phyloP scores from a whole-genome alignment of 192 early-diverging fungal genomes.

The Umbelopsis sp. region DNA sequence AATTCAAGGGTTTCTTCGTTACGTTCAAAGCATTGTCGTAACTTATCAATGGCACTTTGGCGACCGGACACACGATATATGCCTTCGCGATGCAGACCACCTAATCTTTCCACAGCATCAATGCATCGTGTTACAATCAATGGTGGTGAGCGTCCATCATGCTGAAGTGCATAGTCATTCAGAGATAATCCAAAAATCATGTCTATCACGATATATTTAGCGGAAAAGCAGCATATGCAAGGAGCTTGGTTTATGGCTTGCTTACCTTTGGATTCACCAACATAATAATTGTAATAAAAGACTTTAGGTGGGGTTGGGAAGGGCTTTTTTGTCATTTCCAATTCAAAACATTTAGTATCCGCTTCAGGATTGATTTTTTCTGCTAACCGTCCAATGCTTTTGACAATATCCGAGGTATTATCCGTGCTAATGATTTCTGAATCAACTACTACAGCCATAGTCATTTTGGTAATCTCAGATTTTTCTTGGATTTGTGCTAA shows the following conservation, averaged over 20 bases:
- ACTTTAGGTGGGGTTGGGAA: slow-evolving; percentile 17
- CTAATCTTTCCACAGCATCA: slow-evolving; percentile 32
- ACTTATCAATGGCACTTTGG: slow-evolving; percentile 34
- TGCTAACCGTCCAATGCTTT: neutral
- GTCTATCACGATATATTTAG: slow-evolving; percentile 23
- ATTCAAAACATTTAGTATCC: slow-evolving; percentile 19
- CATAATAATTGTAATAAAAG: slow-evolving; percentile 30
- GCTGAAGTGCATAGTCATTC: slow-evolving; percentile 33
- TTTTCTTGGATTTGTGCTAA: slow-evolving; percentile 2
- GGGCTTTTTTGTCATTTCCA: neutral
- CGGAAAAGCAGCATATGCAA: neutral
- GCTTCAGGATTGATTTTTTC: neutral
- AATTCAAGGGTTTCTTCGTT: slow-evolving; percentile 34
- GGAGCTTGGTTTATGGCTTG: neutral
- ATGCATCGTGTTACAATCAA: slow-evolving; percentile 42
- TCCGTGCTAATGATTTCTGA: slow-evolving; percentile 4
- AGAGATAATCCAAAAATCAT: slow-evolving; percentile 42
- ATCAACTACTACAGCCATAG: neutral
- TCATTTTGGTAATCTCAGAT: neutral
- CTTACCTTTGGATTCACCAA: slow-evolving; percentile 38
- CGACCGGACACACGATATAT: slow-evolving; percentile 43
- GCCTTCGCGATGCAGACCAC: slow-evolving; percentile 43
- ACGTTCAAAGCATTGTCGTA: slow-evolving; percentile 37
- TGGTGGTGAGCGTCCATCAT: slow-evolving; percentile 28
- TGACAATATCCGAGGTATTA: neutral